Evolutionary conservation across 176 grass and related monocot genomes (phyloP), one percentile per base, ranked within the genome.

Genomic region (Ensete glaucum): DNA sequence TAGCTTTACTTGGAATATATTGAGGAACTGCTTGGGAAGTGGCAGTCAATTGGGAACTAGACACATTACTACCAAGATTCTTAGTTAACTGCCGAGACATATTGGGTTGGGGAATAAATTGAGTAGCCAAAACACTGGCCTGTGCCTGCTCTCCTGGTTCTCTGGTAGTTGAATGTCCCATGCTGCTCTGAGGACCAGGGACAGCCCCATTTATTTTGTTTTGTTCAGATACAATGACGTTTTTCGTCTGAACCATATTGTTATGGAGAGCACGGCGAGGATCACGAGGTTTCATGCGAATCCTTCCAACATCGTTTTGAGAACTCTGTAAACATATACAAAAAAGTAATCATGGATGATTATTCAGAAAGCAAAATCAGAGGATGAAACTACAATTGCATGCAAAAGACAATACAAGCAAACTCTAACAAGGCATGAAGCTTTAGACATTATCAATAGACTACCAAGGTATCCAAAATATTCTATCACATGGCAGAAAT

Each of bases 251-350:
- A 17, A 78, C 60, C 29, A 71, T 74, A 64, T 75, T 92, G 67
- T 67, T 88, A 74, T 87, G 94, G 8, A 93, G 86, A 72, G 91
- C 52, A 7, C 90, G 81, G 23, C 94, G 86, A n/a, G 94, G 94
- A 85, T 98, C 94, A 76, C 90, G 90, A 48, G 88, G 86, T 76
- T 98, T 98, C 94, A 98, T 93, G 15, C 90, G 88, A 72, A 97
- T 25, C 50, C 73, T 67, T 69, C 76, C 88, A 77, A 58, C 60
- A 72, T 92, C 84, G 68, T 74, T 84, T 26, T 89, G 86, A 62
- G 79, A 60, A 74, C 79, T 80, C 86, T 87, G 57, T 24, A 79
- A 17, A 87, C 43, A 73, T 1, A 53, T 76, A 54, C 51, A 26
- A 74, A 65, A 69, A 67, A 73, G 77, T 54, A 68, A 51, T 67